Conservation (phyloP, 305 asterid species). For the Euphrasia arctica region DNA sequence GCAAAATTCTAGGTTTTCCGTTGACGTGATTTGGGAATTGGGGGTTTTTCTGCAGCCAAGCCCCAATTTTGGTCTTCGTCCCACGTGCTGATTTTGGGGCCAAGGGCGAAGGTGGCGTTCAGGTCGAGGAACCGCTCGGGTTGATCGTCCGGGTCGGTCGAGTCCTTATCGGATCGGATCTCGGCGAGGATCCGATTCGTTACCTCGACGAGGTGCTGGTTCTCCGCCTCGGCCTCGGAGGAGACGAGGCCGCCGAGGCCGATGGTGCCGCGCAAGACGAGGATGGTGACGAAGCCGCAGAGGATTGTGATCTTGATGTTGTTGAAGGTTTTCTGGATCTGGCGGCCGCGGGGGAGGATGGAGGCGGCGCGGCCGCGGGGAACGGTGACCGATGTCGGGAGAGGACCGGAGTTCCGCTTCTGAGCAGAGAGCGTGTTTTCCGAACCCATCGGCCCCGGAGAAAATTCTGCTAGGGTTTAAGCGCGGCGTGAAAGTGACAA, state of each 20-base stretch:
- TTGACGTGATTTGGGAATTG: slow-evolving; percentile 43
- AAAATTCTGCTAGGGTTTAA: neutral
- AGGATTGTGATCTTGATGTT: slow-evolving; percentile 64
- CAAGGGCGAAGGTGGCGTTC: slow-evolving; percentile 69
- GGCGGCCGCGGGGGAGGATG: slow-evolving; percentile 48
- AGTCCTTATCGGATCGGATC: too few species aligned
- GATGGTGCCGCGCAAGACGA: slow-evolving; percentile 28
- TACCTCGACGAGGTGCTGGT: too few species aligned
- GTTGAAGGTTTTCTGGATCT: slow-evolving; percentile 63
- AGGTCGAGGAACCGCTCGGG: slow-evolving; percentile 16
- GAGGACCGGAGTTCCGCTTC: slow-evolving; percentile 41
- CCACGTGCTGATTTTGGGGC: slow-evolving; percentile 55
- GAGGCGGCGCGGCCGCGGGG: slow-evolving; percentile 34
- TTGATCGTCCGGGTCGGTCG: too few species aligned
- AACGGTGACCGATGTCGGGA: slow-evolving; percentile 38
- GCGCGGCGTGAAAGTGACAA: too few species aligned
- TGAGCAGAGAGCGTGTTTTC: slow-evolving; percentile 20
- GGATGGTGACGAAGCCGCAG: slow-evolving; percentile 75
- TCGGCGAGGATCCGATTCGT: too few species aligned
- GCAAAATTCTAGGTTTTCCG: slow-evolving; percentile 60
- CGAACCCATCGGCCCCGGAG: slow-evolving; percentile 36
- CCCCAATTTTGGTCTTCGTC: slow-evolving; percentile 45
- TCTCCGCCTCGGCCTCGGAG: too few species aligned
- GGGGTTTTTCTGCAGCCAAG: slow-evolving; percentile 54
- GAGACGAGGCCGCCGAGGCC: too few species aligned